phyloP scores from a whole-genome alignment of 1,284 basidiomycete species.

The Ustilago hordei region DNA sequence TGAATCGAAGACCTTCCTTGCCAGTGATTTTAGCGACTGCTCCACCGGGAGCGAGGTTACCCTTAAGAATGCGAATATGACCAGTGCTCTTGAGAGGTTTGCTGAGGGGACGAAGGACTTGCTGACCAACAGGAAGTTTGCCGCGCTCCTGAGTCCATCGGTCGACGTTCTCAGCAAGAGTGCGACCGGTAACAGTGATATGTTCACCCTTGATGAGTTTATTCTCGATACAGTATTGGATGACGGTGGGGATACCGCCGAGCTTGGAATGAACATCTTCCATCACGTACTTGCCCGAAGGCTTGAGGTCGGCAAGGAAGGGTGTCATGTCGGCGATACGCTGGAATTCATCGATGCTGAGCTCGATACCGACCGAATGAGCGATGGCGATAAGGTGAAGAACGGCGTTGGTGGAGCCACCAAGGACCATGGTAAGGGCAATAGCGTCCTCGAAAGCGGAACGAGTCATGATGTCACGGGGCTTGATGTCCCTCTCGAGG shows the following conservation, averaged over 20 bases:
- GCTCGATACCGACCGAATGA: conserved; percentile 63
- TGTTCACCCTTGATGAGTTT: conserved; percentile 71
- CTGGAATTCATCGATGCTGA: conserved; percentile 68
- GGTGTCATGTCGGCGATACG: conserved; percentile 64
- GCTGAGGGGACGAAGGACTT: conserved; percentile 62
- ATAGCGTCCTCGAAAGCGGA: conserved; percentile 67
- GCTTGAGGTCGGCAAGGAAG: conserved; percentile 69
- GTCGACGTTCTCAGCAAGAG: conserved; percentile 66
- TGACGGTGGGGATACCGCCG: conserved; percentile 72
- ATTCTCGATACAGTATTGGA: conserved; percentile 68
- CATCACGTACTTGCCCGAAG: conserved; percentile 69
- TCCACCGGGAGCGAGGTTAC: conserved; percentile 68
- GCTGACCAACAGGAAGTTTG: conserved; percentile 61
- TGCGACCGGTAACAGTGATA: conserved; percentile 67
- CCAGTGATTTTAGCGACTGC: conserved; percentile 69
- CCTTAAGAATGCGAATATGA: conserved; percentile 67
- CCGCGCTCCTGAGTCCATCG: conserved; percentile 77
- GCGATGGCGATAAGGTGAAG: conserved; percentile 68
- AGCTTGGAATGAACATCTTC: conserved; percentile 66
- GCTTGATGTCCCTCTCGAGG: conserved; percentile 67
- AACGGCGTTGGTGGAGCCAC: conserved; percentile 67
- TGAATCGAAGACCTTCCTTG: conserved; percentile 67
- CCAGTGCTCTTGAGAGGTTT: conserved; percentile 67
- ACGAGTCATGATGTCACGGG: conserved; percentile 67
- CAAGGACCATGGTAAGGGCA: conserved; percentile 67